Evolutionary conservation across 2,329 filamentous ascomycete genomes (phyloP).

Genomic region (Diaporthe citri): DNA sequence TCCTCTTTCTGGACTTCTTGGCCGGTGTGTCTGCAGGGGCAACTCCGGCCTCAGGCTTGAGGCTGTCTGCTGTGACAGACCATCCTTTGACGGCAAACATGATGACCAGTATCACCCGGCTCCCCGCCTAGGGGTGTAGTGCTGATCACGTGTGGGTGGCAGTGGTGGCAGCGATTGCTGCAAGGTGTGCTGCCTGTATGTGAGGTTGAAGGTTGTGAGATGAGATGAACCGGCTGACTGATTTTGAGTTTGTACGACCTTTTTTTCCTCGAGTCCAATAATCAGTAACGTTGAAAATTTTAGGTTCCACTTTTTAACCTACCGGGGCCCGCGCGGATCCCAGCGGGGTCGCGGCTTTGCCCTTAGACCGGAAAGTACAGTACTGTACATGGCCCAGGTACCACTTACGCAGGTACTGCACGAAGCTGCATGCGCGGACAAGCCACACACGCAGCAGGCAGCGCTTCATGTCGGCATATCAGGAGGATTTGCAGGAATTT

Average conservation of each 20-base stretch:
- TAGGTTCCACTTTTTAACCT: conserved; percentile 34
- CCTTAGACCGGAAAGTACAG: background rate
- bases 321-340: conserved; percentile 29
- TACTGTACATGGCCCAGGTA: background rate
- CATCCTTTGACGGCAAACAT: conserved; percentile 98
- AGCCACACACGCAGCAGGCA: background rate
- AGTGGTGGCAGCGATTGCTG: background rate
- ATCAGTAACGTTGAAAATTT: conserved; percentile 35
- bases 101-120: conserved; percentile 20
- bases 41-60: conserved; percentile 75
- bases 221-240: conserved; percentile 13
- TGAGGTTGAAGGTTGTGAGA: conserved; percentile 24
- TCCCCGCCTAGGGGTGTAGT: background rate
- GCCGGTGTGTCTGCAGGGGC: conserved; percentile 49
- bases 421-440: background rate
- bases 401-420: conserved; percentile 6
- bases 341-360: background rate
- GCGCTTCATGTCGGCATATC: background rate
- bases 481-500: background rate
- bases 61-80: conserved; percentile 79
- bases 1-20: conserved; percentile 71
- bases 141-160: background rate
- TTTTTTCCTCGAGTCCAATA: conserved; percentile 17
- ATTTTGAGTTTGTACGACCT: conserved; percentile 14
- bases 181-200: background rate